Evolutionary conservation across 768 basidiomycete species (phyloP).

Genomic region (Rhizopogon vulgaris): DNA sequence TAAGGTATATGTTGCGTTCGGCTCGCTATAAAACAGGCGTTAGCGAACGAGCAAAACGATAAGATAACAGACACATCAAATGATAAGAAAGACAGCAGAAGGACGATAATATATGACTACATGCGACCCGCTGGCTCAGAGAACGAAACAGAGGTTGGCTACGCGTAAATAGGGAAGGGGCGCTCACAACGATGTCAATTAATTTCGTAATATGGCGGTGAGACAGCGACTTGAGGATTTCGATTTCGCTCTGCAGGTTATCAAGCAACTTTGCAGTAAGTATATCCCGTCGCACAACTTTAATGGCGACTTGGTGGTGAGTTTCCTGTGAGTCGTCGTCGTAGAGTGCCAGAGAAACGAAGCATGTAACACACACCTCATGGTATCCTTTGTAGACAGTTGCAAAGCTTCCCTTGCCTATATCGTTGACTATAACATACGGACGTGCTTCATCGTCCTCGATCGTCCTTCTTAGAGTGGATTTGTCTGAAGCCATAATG

Average conservation of each 20-base stretch:
- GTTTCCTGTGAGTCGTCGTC: constrained; percentile 50
- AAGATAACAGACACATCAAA: background rate
- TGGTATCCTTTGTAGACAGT: constrained; percentile 94
- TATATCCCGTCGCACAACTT: constrained; percentile 85
- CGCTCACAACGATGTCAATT: constrained; percentile 82
- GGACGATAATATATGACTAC: background rate
- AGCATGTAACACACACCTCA: constrained; percentile 47
- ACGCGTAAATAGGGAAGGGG: background rate
- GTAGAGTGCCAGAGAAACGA: background rate
- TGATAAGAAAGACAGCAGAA: background rate
- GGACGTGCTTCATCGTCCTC: constrained; percentile 73
- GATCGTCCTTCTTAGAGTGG: constrained; percentile 18
- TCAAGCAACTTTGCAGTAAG: constrained; percentile 91
- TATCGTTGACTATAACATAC: constrained; percentile 69
- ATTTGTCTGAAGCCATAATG: constrained; percentile 23
- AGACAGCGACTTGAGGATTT: constrained; percentile 89
- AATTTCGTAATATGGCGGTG: constrained; percentile 92
- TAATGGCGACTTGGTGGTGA: constrained; percentile 80
- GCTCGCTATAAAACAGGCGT: constrained; percentile 22
- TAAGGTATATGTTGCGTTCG: constrained; percentile 80
- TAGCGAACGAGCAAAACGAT: background rate
- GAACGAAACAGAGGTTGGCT: background rate
- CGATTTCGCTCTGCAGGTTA: constrained; percentile 97
- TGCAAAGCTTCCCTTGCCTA: constrained; percentile 92
- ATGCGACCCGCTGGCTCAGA: background rate